These are phyloP conservation scores for Colletotrichum tropicale DNA, from an alignment of 2,329 filamentous ascomycete species.

Conservation along the genomic window DNA sequence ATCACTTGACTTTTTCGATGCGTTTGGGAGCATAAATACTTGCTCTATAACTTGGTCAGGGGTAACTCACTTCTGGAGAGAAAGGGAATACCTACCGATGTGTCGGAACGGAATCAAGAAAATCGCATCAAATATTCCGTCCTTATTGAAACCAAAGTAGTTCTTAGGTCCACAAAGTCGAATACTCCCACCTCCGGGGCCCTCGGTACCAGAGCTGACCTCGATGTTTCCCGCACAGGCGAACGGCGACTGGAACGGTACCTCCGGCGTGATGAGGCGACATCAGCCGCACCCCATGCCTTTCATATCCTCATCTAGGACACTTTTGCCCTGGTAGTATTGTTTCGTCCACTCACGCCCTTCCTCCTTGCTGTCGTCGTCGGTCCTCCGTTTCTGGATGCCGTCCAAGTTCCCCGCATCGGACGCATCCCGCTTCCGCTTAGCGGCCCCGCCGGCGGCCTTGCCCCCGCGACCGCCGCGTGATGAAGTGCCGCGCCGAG, in stretches of 20 bases:
- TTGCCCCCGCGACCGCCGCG: neutral
- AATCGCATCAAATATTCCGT: neutral
- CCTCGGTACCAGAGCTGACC: neutral
- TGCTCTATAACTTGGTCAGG: neutral
- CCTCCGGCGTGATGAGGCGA: neutral
- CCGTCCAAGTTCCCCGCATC: neutral
- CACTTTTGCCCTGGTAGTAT: neutral
- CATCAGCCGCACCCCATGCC: neutral
- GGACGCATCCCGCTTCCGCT: neutral
- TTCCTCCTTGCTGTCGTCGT: neutral
- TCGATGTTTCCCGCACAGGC: neutral
- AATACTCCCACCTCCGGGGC: neutral
- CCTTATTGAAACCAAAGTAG: neutral
- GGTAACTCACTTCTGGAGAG: too few relatives aligned
- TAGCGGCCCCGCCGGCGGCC: neutral
- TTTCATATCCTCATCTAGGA: too few relatives aligned
- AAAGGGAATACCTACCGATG: neutral
- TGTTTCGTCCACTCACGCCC: neutral
- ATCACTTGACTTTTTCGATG: fast-evolving
- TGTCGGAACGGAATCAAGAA: neutral
- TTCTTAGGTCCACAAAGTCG: neutral
- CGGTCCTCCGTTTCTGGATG: neutral
- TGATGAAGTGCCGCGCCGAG: neutral
- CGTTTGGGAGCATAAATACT: neutral
- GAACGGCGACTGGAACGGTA: neutral